Evolutionary conservation across 805 yeast species (phyloP), one percentile per base, ranked within the genome.

Genomic region (Vanderwaltozyma verrucispora): DNA sequence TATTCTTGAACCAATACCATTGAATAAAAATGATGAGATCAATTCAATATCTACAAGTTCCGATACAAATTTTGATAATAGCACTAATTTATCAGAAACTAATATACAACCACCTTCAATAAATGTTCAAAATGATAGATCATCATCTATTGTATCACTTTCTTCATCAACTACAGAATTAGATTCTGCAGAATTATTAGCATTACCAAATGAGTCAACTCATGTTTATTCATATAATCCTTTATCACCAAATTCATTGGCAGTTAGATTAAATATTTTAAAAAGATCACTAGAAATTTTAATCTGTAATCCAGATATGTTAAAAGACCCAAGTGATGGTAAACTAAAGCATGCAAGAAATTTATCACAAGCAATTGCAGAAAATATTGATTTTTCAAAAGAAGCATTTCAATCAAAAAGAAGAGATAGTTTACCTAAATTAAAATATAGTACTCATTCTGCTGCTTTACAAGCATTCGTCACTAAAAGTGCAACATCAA

Each of bases 191-290:
- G 75, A 78, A 38, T 65, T 81, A 15, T 53, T 77, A 28, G 71
- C 68, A 43, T 80, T 84, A 51, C 86, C 89, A 5, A 75, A 77
- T 19, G 87, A 81, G 47, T 81, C 92, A 11, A 74, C 92, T 1
- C 88, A 82, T 54, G 81, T 94, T 2, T 85, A 81, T 53, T 83
- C 94, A 0, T 85, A 85, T 54, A 85, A 92, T 3, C 83, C 81
- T 37, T 62, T 84, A 39, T 78, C 89, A 1, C 92, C 88, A 9
- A 81, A 82, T 53, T 80, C 94, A 1, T 59, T 85, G 39, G 84
- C 92, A 0, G 71, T 83, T 33, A 65, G 95, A 39, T 60, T 85
- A 42, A 77, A 77, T 38, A 87, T 83, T 13, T 63, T 85, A 48
- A 82, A 78, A 51, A 63, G 92, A 46, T 80, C 94, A 5, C 59